Evolutionary conservation across 768 basidiomycete species (phyloP), one percentile per base, ranked within the genome.

Genomic region (Tricholoma furcatifolium): DNA sequence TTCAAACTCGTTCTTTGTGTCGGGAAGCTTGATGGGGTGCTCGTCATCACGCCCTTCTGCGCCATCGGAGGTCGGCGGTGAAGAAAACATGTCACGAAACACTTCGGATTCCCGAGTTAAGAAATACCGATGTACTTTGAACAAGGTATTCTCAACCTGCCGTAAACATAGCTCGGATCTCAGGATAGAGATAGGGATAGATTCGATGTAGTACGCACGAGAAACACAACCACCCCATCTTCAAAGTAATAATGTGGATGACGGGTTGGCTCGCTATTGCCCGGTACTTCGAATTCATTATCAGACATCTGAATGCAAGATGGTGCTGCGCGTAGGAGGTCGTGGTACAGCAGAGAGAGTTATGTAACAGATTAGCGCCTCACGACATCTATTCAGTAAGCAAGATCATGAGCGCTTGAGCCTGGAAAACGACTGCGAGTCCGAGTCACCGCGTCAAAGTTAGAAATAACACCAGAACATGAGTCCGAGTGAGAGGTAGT

Each of bases 71-170:
- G 53, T 58, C 0, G 60, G 56, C 9, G 69, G 69, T 30, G 64
- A 64, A 7, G 59, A 18, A 55, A 76, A 74, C 67, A 76, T 70
- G 31, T 59, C 60, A 8, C 65, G 60, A 59, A 77, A 78, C 14
- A 71, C 63, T 14, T 65, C 58, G 1, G 76, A 75, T 51, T 72
- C 71, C 36, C 66, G 63, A 46, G 62, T 63, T 21, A 78, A 59
- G 47, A 72, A 73, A 54, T 73, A 66, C 1, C 70, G 69, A 45
- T 76, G 74, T 6, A 76, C 69, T 53, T 70, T 73, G 47, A 72
- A 78, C 0, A 68, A 17, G 0, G 54, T 66, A 3, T 57, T 60
- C 18, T 73, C 66, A 0, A 74, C 70, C 76, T 78, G 46, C 18
- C n/a, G n/a, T n/a, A n/a, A n/a, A n/a, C n/a, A n/a, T n/a, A 21